Evolutionary conservation across 768 basidiomycete genomes (phyloP).

Genomic region (Rossbeevera mucosa): DNA sequence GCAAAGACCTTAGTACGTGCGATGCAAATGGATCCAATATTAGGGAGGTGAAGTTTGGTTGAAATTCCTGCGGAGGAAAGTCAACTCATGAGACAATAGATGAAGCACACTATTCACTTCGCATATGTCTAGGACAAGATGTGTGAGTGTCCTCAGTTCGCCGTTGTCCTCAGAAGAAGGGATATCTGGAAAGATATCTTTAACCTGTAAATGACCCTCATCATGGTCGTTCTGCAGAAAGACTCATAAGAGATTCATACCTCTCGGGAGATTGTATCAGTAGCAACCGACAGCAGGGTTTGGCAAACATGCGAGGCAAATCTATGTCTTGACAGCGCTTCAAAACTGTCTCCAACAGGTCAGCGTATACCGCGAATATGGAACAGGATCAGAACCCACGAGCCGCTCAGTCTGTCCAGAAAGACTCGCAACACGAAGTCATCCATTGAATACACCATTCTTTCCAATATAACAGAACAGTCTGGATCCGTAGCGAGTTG

Average conservation of each 20-base stretch:
- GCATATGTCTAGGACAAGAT: slow-evolving; percentile 58
- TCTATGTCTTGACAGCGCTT: slow-evolving; percentile 64
- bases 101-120: slow-evolving; percentile 43
- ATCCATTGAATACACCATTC: slow-evolving; percentile 91
- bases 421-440: slow-evolving; percentile 93
- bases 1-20: slow-evolving; percentile 78
- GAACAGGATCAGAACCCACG: slow-evolving; percentile 51
- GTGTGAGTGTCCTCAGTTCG: slow-evolving; percentile 62
- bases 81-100: slow-evolving; percentile 15
- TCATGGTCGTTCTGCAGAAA: not conserved
- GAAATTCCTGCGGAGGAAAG: slow-evolving; percentile 53
- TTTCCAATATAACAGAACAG: slow-evolving; percentile 84
- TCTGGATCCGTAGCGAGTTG: slow-evolving; percentile 91
- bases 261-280: slow-evolving; percentile 65
- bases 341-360: slow-evolving; percentile 43
- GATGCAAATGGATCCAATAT: slow-evolving; percentile 87
- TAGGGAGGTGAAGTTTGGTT: slow-evolving; percentile 56
- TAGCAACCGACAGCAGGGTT: slow-evolving; percentile 70
- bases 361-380: slow-evolving; percentile 5
- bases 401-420: slow-evolving; percentile 79
- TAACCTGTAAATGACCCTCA: slow-evolving; percentile 36
- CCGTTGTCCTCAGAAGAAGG: slow-evolving; percentile 50
- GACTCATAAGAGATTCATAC: slow-evolving; percentile 31
- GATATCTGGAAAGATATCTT: slow-evolving; percentile 48
- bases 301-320: slow-evolving; percentile 97